Evolutionary conservation across 768 basidiomycete genomes (phyloP).

Genomic region (Boletus rubroflammeus): DNA sequence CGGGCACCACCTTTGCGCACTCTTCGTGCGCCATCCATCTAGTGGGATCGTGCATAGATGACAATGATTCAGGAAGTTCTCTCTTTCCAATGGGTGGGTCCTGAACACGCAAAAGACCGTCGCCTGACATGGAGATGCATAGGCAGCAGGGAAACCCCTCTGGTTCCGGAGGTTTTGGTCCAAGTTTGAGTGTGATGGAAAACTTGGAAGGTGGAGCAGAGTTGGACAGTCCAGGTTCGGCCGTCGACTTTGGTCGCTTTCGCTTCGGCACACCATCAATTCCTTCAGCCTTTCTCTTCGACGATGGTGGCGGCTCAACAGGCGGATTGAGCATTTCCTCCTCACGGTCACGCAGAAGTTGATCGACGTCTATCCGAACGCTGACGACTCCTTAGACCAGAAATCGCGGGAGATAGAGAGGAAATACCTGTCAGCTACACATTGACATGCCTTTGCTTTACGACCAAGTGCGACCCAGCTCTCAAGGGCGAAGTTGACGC

Average conservation of each 20-base stretch:
- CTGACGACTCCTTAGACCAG: constrained; percentile 38
- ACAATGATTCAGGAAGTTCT: constrained; percentile 43
- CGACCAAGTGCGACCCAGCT: constrained; percentile 90
- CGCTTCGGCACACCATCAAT: constrained; percentile 27
- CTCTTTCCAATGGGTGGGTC: constrained; percentile 59
- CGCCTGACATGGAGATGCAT: constrained; percentile 50
- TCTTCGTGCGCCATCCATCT: constrained; percentile 75
- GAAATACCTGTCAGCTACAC: constrained; percentile 66
- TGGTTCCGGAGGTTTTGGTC: constrained; percentile 54
- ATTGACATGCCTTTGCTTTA: constrained; percentile 71
- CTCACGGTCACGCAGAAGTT: constrained; percentile 67
- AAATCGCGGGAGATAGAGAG: background rate
- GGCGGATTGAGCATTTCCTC: constrained; percentile 35
- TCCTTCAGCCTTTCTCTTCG: constrained; percentile 40
- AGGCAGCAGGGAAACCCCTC: constrained; percentile 67
- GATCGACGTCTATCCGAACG: constrained; percentile 91
- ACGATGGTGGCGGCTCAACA: constrained; percentile 10
- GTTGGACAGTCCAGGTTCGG: constrained; percentile 6
- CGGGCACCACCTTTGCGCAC: constrained; percentile 81
- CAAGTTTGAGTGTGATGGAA: constrained; percentile 63
- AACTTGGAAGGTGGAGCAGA: constrained; percentile 33
- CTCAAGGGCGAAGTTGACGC: constrained; percentile 94
- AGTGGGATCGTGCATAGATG: constrained; percentile 24
- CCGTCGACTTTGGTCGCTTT: constrained; percentile 24
- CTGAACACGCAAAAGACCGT: constrained; percentile 61